Evolutionary conservation across 2,329 filamentous ascomycete species (phyloP).

Genomic region (Pseudogymnoascus sp.): DNA sequence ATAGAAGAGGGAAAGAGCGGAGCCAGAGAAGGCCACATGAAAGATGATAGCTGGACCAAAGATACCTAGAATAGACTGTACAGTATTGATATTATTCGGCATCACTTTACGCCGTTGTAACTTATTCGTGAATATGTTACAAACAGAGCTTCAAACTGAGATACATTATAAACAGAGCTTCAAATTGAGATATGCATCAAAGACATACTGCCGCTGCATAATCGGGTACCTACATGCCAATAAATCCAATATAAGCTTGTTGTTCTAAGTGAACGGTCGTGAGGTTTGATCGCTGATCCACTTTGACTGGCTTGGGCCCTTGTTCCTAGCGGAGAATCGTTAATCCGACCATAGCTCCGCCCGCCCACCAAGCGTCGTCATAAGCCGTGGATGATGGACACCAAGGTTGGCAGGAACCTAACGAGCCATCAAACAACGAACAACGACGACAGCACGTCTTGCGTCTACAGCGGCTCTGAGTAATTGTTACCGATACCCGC

Average conservation of each 20-base stretch:
- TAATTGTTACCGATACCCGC: background rate
- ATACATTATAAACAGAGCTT: background rate
- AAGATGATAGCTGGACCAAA: conserved; percentile 49
- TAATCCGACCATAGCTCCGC: background rate
- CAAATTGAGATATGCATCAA: background rate
- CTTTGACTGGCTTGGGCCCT: conserved; percentile 2
- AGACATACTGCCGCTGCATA: background rate
- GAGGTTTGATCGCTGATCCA: conserved; percentile 3
- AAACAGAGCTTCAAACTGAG: background rate
- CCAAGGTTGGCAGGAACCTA: conserved; percentile 2
- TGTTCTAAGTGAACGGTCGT: background rate
- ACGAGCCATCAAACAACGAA: conserved; percentile 2
- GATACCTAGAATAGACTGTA: conserved; percentile 30
- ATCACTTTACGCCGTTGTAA: background rate
- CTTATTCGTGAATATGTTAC: background rate
- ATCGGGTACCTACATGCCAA: background rate
- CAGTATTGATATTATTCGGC: background rate
- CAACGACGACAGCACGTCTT: background rate
- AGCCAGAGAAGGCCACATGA: conserved; percentile 47
- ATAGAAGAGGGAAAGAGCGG: conserved; percentile 46
- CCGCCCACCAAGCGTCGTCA: conserved; percentile 6
- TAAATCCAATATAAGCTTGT: background rate
- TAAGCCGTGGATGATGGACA: background rate
- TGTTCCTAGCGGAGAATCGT: conserved; percentile 5
- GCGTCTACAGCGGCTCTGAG: background rate